phyloP scores from a whole-genome alignment of 148 eudicot genomes.

The Gaultheria prostrata region DNA sequence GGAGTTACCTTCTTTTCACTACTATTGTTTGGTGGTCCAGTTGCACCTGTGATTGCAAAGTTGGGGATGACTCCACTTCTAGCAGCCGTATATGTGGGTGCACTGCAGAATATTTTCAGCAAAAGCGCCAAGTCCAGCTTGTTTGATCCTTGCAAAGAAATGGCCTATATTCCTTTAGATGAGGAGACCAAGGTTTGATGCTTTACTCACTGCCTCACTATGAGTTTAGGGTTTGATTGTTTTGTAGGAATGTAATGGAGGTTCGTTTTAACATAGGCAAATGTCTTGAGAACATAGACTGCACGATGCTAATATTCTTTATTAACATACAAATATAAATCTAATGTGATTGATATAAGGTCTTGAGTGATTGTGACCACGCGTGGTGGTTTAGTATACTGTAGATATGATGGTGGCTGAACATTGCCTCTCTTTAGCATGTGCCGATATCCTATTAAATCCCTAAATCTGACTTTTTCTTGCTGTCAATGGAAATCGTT shows the following conservation, averaged over 20 bases:
- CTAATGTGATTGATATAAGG: background rate
- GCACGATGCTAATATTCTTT: too few relatives aligned
- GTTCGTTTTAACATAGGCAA: too few relatives aligned
- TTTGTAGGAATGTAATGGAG: too few relatives aligned
- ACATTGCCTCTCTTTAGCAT: background rate
- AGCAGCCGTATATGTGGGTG: conserved; percentile 97
- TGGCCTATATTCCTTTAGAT: conserved; percentile 99
- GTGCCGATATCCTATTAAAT: background rate
- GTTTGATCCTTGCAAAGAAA: conserved; percentile 99
- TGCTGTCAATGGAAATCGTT: background rate
- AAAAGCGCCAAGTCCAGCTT: conserved; percentile 98
- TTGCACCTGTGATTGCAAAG: conserved; percentile 60
- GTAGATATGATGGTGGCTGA: background rate
- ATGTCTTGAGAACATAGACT: too few relatives aligned
- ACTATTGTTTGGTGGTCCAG: conserved; percentile 71
- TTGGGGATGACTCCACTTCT: conserved; percentile 93
- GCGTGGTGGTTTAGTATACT: background rate
- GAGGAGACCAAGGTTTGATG: conserved; percentile 93
- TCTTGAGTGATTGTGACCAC: background rate
- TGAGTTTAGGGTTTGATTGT: too few relatives aligned
- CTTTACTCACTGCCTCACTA: background rate
- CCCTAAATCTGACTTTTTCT: background rate
- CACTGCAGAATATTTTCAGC: conserved; percentile 95
- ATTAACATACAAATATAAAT: too few relatives aligned
- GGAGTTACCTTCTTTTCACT: conserved; percentile 97